Conservation (phyloP, 1,284 basidiomycete species). For the Cryptococcus sp. region DNA sequence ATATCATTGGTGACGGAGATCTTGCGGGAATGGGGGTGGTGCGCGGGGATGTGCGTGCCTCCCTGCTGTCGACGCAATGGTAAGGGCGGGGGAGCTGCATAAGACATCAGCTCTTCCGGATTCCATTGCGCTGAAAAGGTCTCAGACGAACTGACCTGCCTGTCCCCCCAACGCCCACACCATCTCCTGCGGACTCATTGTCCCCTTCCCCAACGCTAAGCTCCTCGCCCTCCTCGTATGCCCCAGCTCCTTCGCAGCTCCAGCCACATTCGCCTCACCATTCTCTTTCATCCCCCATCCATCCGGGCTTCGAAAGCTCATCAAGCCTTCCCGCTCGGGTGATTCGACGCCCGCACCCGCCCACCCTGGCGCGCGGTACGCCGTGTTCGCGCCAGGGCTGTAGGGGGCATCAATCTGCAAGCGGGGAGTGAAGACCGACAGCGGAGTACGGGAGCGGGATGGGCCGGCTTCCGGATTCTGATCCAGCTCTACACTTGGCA, state of each 20-base stretch:
- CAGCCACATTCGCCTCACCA: neutral
- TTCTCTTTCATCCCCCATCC: constrained; percentile 20
- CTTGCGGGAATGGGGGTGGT: constrained; percentile 48
- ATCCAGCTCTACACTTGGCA: neutral
- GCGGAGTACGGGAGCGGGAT: constrained; percentile 12
- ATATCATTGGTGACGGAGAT: constrained; percentile 29
- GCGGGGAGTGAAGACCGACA: constrained; percentile 8
- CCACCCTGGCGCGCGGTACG: constrained; percentile 30
- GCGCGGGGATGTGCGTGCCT: constrained; percentile 25
- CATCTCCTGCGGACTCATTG: constrained; percentile 44
- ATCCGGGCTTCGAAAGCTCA: constrained; percentile 32
- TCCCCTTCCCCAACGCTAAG: constrained; percentile 38
- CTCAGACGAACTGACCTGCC: constrained; percentile 16
- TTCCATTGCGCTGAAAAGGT: neutral
- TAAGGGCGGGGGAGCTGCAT: constrained; percentile 30
- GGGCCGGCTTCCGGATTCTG: constrained; percentile 32
- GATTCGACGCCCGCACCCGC: constrained; percentile 10
- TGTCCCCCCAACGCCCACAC: constrained; percentile 41
- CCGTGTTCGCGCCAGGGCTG: constrained; percentile 30
- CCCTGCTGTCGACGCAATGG: constrained; percentile 26
- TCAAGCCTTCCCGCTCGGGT: constrained; percentile 13
- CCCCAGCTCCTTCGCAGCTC: constrained; percentile 7
- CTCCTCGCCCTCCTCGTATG: constrained; percentile 34
- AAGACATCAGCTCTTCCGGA: constrained; percentile 2
- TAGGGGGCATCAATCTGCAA: constrained; percentile 14